Percentiles rank a stretch among this genome's conserved stretches.
Evolutionary conservation across 192 early-diverging fungal genomes (phyloP).

Genomic region (Spinellus fusiger): DNA sequence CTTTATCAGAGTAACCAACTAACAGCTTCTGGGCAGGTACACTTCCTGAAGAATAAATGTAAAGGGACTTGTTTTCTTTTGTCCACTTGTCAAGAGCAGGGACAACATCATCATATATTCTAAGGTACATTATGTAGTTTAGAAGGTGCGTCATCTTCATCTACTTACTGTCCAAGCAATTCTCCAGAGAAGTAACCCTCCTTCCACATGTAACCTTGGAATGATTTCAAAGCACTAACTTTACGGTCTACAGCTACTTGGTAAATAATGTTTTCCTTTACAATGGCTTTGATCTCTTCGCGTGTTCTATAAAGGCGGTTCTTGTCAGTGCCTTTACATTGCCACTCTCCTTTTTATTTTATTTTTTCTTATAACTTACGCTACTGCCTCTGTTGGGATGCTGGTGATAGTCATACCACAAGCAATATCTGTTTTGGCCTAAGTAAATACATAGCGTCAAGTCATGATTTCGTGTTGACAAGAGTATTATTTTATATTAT

Average conservation of each 20-base stretch:
- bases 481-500: no score
- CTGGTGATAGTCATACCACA: constrained; percentile 33
- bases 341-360: background rate
- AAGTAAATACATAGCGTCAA: background rate
- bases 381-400: constrained; percentile 34
- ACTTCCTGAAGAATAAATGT: constrained; percentile 96
- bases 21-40: constrained; percentile 90
- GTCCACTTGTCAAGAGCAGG: constrained; percentile 72
- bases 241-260: constrained; percentile 88
- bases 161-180: constrained; percentile 68
- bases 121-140: constrained; percentile 15
- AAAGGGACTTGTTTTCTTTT: constrained; percentile 54
- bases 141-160: background rate
- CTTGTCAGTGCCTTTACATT: background rate
- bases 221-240: constrained; percentile 80
- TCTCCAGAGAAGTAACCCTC: constrained; percentile 73
- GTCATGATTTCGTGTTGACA: no score
- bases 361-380: constrained; percentile 17
- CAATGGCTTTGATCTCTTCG: constrained; percentile 41
- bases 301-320: constrained; percentile 21
- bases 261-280: constrained; percentile 72
- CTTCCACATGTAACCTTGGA: constrained; percentile 97
- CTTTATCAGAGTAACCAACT: constrained; percentile 78
- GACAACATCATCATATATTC: constrained; percentile 85
- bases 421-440: constrained; percentile 44